Conservation (phyloP, 2,329 filamentous ascomycete species). For the Hypoxylon rubiginosum region DNA sequence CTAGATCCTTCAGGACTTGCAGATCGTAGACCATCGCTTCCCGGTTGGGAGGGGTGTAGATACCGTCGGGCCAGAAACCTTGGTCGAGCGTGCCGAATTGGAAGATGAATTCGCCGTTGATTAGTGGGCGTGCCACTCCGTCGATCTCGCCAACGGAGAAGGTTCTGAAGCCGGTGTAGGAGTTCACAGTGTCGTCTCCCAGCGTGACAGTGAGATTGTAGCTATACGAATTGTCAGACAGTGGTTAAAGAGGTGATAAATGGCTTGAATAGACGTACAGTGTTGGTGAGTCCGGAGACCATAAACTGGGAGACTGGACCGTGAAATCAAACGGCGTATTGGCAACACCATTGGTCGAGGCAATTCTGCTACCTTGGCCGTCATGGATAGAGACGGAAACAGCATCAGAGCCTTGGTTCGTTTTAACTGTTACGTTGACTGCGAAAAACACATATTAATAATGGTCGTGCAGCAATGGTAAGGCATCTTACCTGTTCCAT, state of each 20-base stretch:
- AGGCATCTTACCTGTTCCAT: conserved; percentile 65
- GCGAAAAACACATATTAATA: conserved; percentile 12
- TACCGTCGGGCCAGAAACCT: conserved; percentile 78
- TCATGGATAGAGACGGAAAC: conserved; percentile 56
- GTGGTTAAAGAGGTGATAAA: not conserved
- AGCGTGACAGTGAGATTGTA: conserved; percentile 69
- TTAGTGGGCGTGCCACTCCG: conserved; percentile 70
- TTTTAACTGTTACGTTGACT: conserved; percentile 71
- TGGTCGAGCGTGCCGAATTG: conserved; percentile 78
- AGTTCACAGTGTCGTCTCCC: conserved; percentile 66
- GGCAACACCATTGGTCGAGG: conserved; percentile 59
- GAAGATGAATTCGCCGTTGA: conserved; percentile 79
- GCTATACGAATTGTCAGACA: conserved; percentile 51
- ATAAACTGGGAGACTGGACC: conserved; percentile 68
- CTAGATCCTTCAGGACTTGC: conserved; percentile 72
- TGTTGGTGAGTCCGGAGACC: conserved; percentile 73
- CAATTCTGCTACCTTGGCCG: conserved; percentile 57
- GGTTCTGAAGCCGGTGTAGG: conserved; percentile 78
- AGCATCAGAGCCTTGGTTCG: conserved; percentile 52
- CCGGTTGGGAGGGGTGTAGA: conserved; percentile 73
- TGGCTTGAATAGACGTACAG: conserved; percentile 62
- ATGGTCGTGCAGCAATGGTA: not conserved
- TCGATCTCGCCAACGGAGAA: conserved; percentile 68
- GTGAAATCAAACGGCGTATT: conserved; percentile 67
- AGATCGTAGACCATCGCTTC: conserved; percentile 79